Evolutionary conservation across 768 basidiomycete species (phyloP).

Genomic region (Boletus fagicola): DNA sequence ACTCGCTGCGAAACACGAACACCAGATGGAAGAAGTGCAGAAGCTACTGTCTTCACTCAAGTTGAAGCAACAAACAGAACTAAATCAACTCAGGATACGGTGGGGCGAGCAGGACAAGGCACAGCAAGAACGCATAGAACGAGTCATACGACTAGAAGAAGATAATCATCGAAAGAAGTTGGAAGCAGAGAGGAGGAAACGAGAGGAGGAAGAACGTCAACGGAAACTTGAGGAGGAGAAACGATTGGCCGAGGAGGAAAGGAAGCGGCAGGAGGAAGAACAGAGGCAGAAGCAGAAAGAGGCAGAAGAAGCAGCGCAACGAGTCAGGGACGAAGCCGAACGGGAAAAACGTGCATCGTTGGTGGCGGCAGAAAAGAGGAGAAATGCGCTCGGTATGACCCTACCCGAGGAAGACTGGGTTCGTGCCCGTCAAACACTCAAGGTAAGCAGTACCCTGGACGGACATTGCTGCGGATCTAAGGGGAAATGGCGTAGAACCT

Average conservation of each 20-base stretch:
- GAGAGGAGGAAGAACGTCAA: constrained; percentile 47
- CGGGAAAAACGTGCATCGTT: constrained; percentile 37
- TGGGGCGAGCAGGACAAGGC: constrained; percentile 46
- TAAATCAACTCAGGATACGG: constrained; percentile 41
- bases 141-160: constrained; percentile 60
- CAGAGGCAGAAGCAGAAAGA: constrained; percentile 38
- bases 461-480: constrained; percentile 26
- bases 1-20: constrained; percentile 42
- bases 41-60: constrained; percentile 42
- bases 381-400: constrained; percentile 49
- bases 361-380: constrained; percentile 38
- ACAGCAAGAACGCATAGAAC: constrained; percentile 60
- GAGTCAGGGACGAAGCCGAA: constrained; percentile 34
- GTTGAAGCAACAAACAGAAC: constrained; percentile 44
- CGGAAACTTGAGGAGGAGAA: constrained; percentile 49
- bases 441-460: constrained; percentile 39
- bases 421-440: constrained; percentile 50
- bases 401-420: constrained; percentile 66
- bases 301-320: constrained; percentile 32
- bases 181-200: constrained; percentile 54
- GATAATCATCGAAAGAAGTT: constrained; percentile 50
- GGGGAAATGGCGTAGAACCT: constrained; percentile 42
- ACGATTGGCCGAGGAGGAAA: constrained; percentile 43
- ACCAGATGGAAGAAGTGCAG: constrained; percentile 55
- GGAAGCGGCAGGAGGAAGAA: constrained; percentile 41